phyloP scores from a whole-genome alignment of 2,329 filamentous ascomycete genomes.

The Orbilia javanica region DNA sequence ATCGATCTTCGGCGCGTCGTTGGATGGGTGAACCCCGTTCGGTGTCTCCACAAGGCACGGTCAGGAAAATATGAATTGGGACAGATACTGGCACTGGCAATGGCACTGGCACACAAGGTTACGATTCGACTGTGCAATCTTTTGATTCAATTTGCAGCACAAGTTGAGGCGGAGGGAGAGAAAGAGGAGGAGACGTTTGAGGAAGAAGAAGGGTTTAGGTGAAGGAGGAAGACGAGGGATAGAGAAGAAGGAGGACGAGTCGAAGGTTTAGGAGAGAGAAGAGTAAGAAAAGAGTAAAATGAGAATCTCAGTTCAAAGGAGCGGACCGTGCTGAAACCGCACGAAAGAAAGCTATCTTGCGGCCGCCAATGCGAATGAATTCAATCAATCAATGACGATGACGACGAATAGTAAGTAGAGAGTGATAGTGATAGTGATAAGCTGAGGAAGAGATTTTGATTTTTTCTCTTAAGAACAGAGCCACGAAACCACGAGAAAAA shows the following conservation, averaged over 20 bases:
- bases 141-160: conserved; percentile 4
- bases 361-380: not conserved
- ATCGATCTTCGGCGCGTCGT: conserved; percentile 29
- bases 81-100: too few species aligned
- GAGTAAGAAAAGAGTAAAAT: not conserved
- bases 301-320: conserved; percentile 28
- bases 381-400: not conserved
- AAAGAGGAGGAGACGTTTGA: not conserved
- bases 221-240: not conserved
- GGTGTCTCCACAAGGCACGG: conserved; percentile 33
- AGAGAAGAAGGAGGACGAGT: not conserved
- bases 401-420: not conserved
- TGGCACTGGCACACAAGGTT: not conserved
- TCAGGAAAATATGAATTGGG: conserved; percentile 17
- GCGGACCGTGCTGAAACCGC: conserved; percentile 46
- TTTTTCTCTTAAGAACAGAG: not conserved
- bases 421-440: conserved; percentile 14
- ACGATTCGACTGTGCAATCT: not conserved
- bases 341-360: conserved; percentile 19
- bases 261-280: not conserved
- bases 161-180: too few species aligned
- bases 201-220: not conserved
- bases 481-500: too few species aligned
- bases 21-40: conserved; percentile 36
- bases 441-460: conserved; percentile 6